phyloP scores from a whole-genome alignment of 176 grass and related monocot species.

The Phyllostachys edulis region DNA sequence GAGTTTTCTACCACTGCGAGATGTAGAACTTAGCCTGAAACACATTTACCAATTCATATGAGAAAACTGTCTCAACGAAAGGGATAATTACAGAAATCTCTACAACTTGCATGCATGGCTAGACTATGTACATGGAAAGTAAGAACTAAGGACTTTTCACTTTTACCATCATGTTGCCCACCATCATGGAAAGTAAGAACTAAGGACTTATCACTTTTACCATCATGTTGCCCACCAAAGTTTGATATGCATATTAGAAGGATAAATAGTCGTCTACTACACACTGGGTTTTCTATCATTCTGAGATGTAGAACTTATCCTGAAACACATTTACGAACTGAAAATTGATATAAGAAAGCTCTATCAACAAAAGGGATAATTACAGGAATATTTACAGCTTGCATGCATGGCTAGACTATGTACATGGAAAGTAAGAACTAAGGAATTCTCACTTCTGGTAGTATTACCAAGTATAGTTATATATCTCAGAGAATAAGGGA shows the following conservation, averaged over 20 bases:
- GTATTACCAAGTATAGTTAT: background rate
- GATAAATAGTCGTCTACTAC: background rate
- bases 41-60: background rate
- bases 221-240: background rate
- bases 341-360: background rate
- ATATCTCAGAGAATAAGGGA: conserved; percentile 6
- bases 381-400: background rate
- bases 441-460: background rate
- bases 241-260: background rate
- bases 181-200: background rate
- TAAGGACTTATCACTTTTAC: background rate
- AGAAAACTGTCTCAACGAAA: background rate
- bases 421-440: background rate
- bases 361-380: background rate
- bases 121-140: background rate
- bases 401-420: background rate
- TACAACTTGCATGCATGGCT: background rate
- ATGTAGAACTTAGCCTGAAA: background rate
- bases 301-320: background rate
- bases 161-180: background rate
- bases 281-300: background rate
- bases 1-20: background rate
- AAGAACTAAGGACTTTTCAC: background rate
- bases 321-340: background rate
- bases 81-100: background rate